Base-by-base conservation (phyloP, 2,329 filamentous ascomycete species). In the Cladophialophora immunda region DNA sequence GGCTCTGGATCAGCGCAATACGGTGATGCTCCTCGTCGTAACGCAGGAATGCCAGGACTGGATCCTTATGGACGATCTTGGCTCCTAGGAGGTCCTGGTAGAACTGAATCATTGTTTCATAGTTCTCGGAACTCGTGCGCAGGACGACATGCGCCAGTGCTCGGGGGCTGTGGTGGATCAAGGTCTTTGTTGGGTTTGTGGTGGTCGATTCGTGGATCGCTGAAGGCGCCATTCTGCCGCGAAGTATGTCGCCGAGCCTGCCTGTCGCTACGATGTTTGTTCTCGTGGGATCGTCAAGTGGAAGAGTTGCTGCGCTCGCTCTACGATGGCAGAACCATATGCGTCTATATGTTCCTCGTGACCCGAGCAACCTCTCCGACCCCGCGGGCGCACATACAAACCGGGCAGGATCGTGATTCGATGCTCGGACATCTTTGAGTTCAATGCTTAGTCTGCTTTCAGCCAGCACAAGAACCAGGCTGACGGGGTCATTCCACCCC, bases 1-100 rank as follows among this genome's bases (percentile, higher is more conserved):
- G 77, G 7, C 79, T 38, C 3, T 65, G 58, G 22, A 76, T 47
- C 32, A 84, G 75, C 17, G 80, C 82, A 34, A 84, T 75, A 34
- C 83, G 81, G 71, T 84, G 83, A 32, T 70, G 68, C 38, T 70
- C 68, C 13, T 58, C 45, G 52, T 70, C 68, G 58, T 70, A 70
- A 6, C 52, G 27, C 15, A 69, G 19, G 8, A 69, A 58, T 13
- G 54, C 19, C 34, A 68, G 27, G 1, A 52, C 41, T 6, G 29
- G 38, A 30, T 56, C 58, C 3, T 30, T 25, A 56, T 62, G 57
- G 13, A 54, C 52, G 29, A 62, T 19, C n/a, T 56, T 22, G 17
- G 50, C 66, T 27, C 56, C 50, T 9, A 68, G 53, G 15, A 68
- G 25, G 50, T 61, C 38, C 11, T 25, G 32, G 38, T 65, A 68